Evolutionary conservation across 768 basidiomycete species (phyloP), one percentile per base, ranked within the genome.

Genomic region (Nidularia sp.): DNA sequence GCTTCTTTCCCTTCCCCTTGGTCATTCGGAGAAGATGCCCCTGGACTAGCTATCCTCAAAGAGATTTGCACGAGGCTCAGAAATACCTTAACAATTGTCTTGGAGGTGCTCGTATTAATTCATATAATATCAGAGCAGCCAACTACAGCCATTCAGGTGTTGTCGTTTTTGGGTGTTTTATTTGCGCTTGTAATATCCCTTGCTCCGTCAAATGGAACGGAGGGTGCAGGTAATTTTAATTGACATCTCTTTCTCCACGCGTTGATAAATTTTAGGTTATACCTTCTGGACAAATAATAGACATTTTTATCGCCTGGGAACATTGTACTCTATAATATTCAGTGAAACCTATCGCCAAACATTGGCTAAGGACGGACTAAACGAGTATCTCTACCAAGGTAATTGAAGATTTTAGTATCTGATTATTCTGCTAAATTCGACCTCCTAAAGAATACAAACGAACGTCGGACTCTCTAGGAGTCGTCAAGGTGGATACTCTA

Each of bases 251-350:
- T 8, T 33, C 5, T n/a, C n/a, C 29, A 15, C 10, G 39, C 15
- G 39, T 39, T 35, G 29, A 39, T 31, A 47, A 42, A n/a, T 18
- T 32, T 2, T 44, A 75, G 76, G 70, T 1, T 79, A 70, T 54
- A 60, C 71, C 2, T 75, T 73, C 51, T 74, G 69, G 67, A 68
- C 71, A 1, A 61, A 62, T 3, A 70, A 75, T 52, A 5, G 18
- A 0, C 54, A 65, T 49, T 80, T 71, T 53, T 62, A 69, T 49
- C 64, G 67, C n/a, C 65, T 78, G 47, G 64, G 67, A 29, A 51
- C 64, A 9, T 65, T 78, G 9, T 73, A 73, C 52, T 59, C 61
- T 1, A 65, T 74, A n/a, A 59, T 72, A 0, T 79, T 77, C 47
- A 66, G 67, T 33, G 50, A 54, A 0, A 54, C 62, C 9, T 72